A percentile compares a stretch with the other conserved stretches of the same genome.
Evolutionary conservation across 106 monocot genomes (phyloP).

Genomic region (Triglochin maritima): DNA sequence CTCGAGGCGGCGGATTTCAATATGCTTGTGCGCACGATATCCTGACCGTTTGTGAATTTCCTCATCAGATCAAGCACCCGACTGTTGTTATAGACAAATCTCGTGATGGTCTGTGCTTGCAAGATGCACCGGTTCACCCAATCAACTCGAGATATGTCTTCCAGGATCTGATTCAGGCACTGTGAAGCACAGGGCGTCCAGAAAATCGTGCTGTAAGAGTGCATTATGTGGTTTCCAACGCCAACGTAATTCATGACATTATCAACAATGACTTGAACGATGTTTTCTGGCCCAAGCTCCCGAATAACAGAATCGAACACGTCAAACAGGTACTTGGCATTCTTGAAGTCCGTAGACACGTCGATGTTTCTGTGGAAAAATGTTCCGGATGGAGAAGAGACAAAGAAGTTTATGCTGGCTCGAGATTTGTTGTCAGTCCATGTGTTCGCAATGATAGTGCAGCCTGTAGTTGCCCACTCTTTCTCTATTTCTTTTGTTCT

Average conservation of each 20-base stretch:
- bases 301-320: slow-evolving; percentile 88
- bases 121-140: slow-evolving; percentile 83
- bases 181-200: slow-evolving; percentile 82
- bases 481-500: slow-evolving; percentile 75
- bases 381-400: slow-evolving; percentile 73
- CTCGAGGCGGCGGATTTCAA: slow-evolving; percentile 43
- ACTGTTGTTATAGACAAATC: slow-evolving; percentile 69
- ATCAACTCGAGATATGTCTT: slow-evolving; percentile 80
- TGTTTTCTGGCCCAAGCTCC: slow-evolving; percentile 77
- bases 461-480: slow-evolving; percentile 78
- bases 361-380: slow-evolving; percentile 92
- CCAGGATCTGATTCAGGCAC: slow-evolving; percentile 64
- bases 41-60: slow-evolving; percentile 62
- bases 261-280: slow-evolving; percentile 82
- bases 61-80: slow-evolving; percentile 63
- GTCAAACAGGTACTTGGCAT: slow-evolving; percentile 55
- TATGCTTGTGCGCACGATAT: slow-evolving; percentile 56
- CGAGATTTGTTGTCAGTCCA: slow-evolving; percentile 81
- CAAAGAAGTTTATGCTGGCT: slow-evolving; percentile 70
- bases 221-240: slow-evolving; percentile 67
- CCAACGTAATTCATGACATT: slow-evolving; percentile 43
- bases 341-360: slow-evolving; percentile 66
- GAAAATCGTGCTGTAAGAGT: slow-evolving; percentile 55
- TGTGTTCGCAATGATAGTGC: slow-evolving; percentile 82
- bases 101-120: slow-evolving; percentile 67